These are phyloP conservation scores for Prunus armeniaca DNA, from an alignment of 306 rosid genomes.

Conservation along the genomic window DNA sequence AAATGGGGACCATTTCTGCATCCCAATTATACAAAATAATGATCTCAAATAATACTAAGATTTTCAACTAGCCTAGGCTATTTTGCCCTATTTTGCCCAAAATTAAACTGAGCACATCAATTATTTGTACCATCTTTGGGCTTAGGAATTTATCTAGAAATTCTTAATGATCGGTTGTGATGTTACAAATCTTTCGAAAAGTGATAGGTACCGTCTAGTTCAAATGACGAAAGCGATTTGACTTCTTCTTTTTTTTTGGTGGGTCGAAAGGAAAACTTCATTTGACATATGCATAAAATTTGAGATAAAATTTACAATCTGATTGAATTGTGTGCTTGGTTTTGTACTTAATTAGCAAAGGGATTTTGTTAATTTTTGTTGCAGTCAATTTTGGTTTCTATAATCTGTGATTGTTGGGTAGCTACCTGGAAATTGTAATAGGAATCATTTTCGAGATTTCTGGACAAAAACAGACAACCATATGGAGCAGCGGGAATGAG, in stretches of 20 bases:
- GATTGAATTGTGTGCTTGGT: neutral
- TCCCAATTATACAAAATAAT: neutral
- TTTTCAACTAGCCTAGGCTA: neutral
- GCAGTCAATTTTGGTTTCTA: neutral
- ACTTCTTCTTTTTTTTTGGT: too few relatives aligned
- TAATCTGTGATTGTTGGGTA: neutral
- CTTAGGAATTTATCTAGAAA: too few relatives aligned
- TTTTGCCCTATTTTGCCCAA: neutral
- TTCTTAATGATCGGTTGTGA: too few relatives aligned
- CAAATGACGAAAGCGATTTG: too few relatives aligned
- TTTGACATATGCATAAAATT: neutral
- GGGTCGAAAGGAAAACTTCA: too few relatives aligned
- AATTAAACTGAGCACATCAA: neutral
- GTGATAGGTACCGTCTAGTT: neutral
- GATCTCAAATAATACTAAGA: neutral
- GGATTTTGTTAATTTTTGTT: neutral
- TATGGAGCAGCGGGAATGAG: constrained; percentile 10
- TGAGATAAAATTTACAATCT: too few relatives aligned
- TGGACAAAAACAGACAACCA: constrained; percentile 9
- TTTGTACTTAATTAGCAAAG: neutral
- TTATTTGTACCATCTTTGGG: too few relatives aligned
- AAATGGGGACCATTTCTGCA: neutral
- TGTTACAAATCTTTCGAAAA: too few relatives aligned
- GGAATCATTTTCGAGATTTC: constrained; percentile 21
- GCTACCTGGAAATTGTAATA: neutral